Conservation (phyloP, 2,329 filamentous ascomycete genomes). For the Diaporthe amygdali region DNA sequence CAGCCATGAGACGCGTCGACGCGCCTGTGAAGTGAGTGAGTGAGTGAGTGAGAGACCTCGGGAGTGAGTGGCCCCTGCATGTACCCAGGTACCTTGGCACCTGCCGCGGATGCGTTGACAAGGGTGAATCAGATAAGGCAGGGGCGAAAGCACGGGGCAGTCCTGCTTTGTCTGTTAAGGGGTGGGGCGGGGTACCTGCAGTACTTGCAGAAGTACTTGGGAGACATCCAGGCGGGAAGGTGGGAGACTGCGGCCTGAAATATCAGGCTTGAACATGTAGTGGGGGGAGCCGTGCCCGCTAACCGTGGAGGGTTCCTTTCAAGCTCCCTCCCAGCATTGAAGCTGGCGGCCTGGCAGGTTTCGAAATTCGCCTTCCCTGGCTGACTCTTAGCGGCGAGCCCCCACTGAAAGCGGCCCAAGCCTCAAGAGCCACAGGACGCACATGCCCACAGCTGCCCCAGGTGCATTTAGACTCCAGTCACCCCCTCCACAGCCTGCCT, state of each 20-base stretch:
- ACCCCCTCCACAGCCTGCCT: neutral
- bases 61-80: too few species aligned
- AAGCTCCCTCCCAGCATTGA: neutral
- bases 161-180: neutral
- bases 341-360: neutral
- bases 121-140: neutral
- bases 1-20: conserved; percentile 7
- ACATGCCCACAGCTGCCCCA: conserved; percentile 1
- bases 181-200: neutral
- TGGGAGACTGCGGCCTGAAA: neutral
- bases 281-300: neutral
- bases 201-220: neutral
- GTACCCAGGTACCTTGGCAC: neutral
- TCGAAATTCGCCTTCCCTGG: neutral
- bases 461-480: conserved; percentile 2
- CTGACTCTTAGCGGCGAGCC: conserved; percentile 9
- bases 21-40: neutral
- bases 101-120: neutral
- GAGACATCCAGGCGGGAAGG: neutral
- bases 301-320: neutral
- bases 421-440: neutral
- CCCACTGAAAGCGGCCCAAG: conserved; percentile 17
- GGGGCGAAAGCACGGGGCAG: neutral
- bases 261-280: neutral
- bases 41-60: too few species aligned